These are phyloP conservation scores for Solanum chiquidenum DNA, from an alignment of 257 asterid genomes.

Conservation along the genomic window DNA sequence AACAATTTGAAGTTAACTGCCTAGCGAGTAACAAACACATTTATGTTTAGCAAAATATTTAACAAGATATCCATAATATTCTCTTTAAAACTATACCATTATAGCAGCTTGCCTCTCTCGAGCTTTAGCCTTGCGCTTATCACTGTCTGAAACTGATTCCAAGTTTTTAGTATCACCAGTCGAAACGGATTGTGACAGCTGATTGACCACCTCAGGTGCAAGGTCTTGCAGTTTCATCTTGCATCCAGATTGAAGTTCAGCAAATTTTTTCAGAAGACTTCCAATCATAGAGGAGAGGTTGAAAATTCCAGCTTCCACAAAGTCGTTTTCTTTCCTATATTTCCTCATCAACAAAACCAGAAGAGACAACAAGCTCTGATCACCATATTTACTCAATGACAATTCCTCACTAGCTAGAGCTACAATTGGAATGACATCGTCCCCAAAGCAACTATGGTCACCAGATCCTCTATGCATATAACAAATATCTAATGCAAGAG, in stretches of 20 bases:
- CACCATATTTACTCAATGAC: constrained; percentile 42
- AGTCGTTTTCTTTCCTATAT: constrained; percentile 55
- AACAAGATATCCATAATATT: background rate
- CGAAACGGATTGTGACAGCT: constrained; percentile 30
- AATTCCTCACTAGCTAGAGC: constrained; percentile 73
- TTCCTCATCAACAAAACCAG: constrained; percentile 73
- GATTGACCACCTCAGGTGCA: constrained; percentile 68
- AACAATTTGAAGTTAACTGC: background rate
- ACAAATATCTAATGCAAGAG: constrained; percentile 77
- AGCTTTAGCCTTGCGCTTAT: constrained; percentile 80
- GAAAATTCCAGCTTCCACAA: constrained; percentile 51
- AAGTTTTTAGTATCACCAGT: constrained; percentile 18
- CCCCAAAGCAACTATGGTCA: constrained; percentile 35
- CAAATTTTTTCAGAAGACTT: constrained; percentile 54
- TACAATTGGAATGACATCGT: constrained; percentile 61
- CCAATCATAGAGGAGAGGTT: constrained; percentile 43
- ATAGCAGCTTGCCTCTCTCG: constrained; percentile 97
- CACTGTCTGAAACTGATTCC: constrained; percentile 44
- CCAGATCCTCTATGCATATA: constrained; percentile 45
- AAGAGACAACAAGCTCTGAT: constrained; percentile 86
- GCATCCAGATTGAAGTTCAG: constrained; percentile 75
- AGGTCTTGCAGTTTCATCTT: constrained; percentile 60
- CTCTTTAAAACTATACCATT: constrained; percentile 43
- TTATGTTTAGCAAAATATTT: background rate
- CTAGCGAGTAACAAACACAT: background rate